Evolutionary conservation across 164 flowering plant genomes (phyloP).

Genomic region (Cinnamomum chago): DNA sequence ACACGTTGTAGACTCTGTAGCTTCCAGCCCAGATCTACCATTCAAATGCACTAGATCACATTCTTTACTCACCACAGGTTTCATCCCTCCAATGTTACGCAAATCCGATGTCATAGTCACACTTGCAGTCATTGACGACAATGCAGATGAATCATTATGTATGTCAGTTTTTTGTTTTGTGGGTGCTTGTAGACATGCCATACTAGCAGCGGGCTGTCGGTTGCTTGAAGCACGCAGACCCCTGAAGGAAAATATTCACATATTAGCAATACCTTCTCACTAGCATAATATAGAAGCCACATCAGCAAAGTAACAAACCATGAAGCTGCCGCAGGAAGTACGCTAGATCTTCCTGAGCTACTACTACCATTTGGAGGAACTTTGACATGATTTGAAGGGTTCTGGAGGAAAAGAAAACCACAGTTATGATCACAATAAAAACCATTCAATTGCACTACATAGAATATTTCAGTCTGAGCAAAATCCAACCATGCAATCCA

Average conservation of each 20-base stretch:
- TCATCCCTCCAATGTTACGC: constrained; percentile 42
- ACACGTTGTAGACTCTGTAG: constrained; percentile 19
- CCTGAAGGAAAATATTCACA: constrained; percentile 36
- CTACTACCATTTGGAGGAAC: constrained; percentile 53
- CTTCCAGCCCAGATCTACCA: constrained; percentile 25
- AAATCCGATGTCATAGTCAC: constrained; percentile 21
- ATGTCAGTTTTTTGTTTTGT: constrained; percentile 42
- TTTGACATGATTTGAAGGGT: constrained; percentile 32
- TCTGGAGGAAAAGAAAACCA: constrained; percentile 27
- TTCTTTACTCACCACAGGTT: constrained; percentile 25
- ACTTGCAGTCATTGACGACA: constrained; percentile 35
- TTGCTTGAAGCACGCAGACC: constrained; percentile 55
- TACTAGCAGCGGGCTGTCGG: constrained; percentile 32
- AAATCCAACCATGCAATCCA: no score
- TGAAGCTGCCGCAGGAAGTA: constrained; percentile 83
- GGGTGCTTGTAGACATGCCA: constrained; percentile 36
- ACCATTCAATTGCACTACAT: neutral
- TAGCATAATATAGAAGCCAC: neutral
- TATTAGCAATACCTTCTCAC: neutral
- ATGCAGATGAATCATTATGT: constrained; percentile 21
- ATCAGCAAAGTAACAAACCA: constrained; percentile 43
- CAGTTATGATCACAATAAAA: neutral
- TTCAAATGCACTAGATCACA: constrained; percentile 20
- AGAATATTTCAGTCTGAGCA: no score
- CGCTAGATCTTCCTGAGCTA: constrained; percentile 57